Conservation (phyloP, 2,329 filamentous ascomycete species). For the Ophidiomyces ophidiicola region DNA sequence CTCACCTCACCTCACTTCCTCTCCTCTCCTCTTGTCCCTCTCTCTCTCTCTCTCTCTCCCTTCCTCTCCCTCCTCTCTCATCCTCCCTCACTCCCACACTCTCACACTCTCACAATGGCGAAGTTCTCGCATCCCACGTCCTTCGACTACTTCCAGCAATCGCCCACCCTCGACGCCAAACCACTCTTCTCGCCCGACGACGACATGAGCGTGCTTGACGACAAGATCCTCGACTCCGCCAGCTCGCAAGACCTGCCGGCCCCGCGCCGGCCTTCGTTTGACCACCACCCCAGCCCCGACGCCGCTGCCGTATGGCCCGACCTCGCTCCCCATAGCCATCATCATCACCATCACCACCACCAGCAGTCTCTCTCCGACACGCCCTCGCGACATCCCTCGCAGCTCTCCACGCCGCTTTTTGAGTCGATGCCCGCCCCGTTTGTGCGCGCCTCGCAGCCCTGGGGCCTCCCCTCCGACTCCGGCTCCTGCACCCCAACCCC, state of each 20-base stretch:
- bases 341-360: too few relatives aligned
- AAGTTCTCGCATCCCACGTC: constrained; percentile 33
- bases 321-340: too few relatives aligned
- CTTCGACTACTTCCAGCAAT: constrained; percentile 35
- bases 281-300: too few relatives aligned
- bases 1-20: constrained; percentile 10
- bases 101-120: constrained; percentile 27
- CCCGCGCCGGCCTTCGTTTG: constrained; percentile 35
- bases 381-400: constrained; percentile 31
- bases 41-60: constrained; percentile 11
- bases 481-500: constrained; percentile 64
- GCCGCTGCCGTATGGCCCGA: constrained; percentile 22
- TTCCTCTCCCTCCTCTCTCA: constrained; percentile 6
- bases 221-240: constrained; percentile 42
- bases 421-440: constrained; percentile 35
- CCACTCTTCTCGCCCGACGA: constrained; percentile 36
- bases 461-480: constrained; percentile 54
- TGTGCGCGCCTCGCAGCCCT: constrained; percentile 34
- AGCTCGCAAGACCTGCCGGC: constrained; percentile 36
- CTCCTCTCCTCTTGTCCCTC: constrained; percentile 8
- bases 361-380: constrained; percentile 30
- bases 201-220: constrained; percentile 42
- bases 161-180: constrained; percentile 34
- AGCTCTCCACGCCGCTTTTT: constrained; percentile 38
- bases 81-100: neutral